Evolutionary conservation across 169 alveolate species (phyloP).

Genomic region (Plasmodium coatneyi): DNA sequence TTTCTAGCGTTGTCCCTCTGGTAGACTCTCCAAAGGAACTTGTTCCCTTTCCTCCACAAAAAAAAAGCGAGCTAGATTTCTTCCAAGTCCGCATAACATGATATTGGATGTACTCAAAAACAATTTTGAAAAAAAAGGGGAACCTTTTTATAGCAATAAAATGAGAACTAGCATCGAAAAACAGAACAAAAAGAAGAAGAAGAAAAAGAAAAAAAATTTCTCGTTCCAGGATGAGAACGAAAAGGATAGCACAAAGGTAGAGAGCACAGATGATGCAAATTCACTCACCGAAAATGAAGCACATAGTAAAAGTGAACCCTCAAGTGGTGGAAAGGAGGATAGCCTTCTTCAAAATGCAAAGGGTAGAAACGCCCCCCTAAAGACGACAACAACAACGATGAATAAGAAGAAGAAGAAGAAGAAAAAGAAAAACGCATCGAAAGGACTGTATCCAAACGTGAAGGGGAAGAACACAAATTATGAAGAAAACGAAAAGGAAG

Average conservation of each 20-base stretch:
- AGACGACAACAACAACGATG: not conserved
- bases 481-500: slow-evolving; percentile 52
- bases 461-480: slow-evolving; percentile 24
- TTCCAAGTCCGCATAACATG: slow-evolving; percentile 11
- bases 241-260: slow-evolving; percentile 41
- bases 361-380: slow-evolving; percentile 2
- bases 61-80: slow-evolving; percentile 5
- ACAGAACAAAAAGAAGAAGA: slow-evolving; percentile 24
- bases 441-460: slow-evolving; percentile 27
- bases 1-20: not conserved
- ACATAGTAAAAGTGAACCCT: not conserved
- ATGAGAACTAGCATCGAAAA: slow-evolving; percentile 21
- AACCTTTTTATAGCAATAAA: slow-evolving; percentile 42
- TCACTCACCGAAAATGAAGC: slow-evolving; percentile 7
- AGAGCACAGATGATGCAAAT: slow-evolving; percentile 38
- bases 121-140: slow-evolving; percentile 64
- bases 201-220: slow-evolving; percentile 12
- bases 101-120: slow-evolving; percentile 53
- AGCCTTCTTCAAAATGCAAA: not conserved
- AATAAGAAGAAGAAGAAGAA: not conserved
- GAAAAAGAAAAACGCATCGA: not conserved
- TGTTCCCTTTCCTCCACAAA: not conserved
- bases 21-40: not conserved
- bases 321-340: not conserved
- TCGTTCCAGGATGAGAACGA: slow-evolving; percentile 41